Conservation (phyloP, 805 yeast species). For the Saccharomycopsis olivae region DNA sequence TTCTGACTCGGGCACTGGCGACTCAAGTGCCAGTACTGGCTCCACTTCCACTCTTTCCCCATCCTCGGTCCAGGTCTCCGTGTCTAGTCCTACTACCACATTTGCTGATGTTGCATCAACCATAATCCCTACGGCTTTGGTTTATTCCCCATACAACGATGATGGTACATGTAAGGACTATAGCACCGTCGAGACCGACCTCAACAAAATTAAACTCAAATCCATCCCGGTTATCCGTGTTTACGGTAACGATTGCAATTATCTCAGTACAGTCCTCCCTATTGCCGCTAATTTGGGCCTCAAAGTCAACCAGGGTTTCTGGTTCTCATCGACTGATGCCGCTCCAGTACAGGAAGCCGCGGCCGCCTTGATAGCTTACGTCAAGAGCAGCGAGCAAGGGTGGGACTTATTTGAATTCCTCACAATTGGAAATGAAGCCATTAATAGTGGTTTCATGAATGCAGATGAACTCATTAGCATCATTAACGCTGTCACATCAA, state of each 20-base stretch:
- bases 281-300: conserved; percentile 49
- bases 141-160: conserved; percentile 69
- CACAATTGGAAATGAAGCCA: conserved; percentile 85
- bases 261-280: conserved; percentile 55
- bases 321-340: conserved; percentile 58
- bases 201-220: conserved; percentile 43
- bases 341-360: conserved; percentile 59
- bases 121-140: conserved; percentile 45
- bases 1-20: conserved; percentile 20
- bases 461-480: conserved; percentile 54
- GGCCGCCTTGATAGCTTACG: conserved; percentile 36
- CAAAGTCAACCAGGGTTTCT: conserved; percentile 76
- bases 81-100: conserved; percentile 14
- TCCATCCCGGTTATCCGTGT: conserved; percentile 62
- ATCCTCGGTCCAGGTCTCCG: not conserved
- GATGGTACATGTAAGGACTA: conserved; percentile 58
- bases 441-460: conserved; percentile 49
- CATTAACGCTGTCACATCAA: conserved; percentile 50
- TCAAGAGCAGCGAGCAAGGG: conserved; percentile 35
- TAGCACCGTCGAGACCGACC: conserved; percentile 45
- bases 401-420: conserved; percentile 73
- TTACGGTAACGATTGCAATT: conserved; percentile 82
- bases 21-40: conserved; percentile 22
- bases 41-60: conserved; percentile 15
- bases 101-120: conserved; percentile 22